Evolutionary conservation across 2,329 filamentous ascomycete species (phyloP).

Genomic region (Penicillium corylophilum): DNA sequence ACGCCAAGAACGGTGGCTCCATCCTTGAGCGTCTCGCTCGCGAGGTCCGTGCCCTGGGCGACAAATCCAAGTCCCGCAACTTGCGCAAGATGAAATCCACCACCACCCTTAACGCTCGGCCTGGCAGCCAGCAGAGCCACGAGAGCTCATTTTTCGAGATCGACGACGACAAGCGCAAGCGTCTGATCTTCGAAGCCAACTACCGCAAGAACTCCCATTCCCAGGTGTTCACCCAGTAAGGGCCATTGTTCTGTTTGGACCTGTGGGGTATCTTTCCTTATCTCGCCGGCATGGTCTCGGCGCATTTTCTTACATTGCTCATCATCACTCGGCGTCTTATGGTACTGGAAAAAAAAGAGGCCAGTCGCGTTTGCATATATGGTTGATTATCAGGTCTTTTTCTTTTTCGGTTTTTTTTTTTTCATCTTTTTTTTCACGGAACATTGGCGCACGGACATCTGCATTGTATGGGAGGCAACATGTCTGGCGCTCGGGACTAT

Average conservation of each 20-base stretch:
- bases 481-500: conserved; percentile 8
- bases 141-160: conserved; percentile 48
- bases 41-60: conserved; percentile 53
- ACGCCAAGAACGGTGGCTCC: conserved; percentile 42
- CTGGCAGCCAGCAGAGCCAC: conserved; percentile 32
- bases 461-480: conserved; percentile 11
- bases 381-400: conserved; percentile 1
- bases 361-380: conserved; percentile 13
- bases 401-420: conserved; percentile 6
- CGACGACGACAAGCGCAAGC: conserved; percentile 49
- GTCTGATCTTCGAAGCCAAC: conserved; percentile 50
- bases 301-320: not conserved
- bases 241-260: not conserved
- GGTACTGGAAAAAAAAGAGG: conserved; percentile 5
- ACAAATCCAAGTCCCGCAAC: conserved; percentile 23
- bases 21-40: conserved; percentile 61
- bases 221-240: conserved; percentile 21
- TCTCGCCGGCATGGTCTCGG: not conserved
- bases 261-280: not conserved
- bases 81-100: conserved; percentile 52
- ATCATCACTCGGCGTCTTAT: conserved; percentile 5
- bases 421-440: conserved; percentile 10
- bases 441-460: conserved; percentile 15
- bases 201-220: conserved; percentile 34
- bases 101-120: conserved; percentile 50